Conservation (phyloP, 176 grass and related monocot genomes). For the Carex cristatella region DNA sequence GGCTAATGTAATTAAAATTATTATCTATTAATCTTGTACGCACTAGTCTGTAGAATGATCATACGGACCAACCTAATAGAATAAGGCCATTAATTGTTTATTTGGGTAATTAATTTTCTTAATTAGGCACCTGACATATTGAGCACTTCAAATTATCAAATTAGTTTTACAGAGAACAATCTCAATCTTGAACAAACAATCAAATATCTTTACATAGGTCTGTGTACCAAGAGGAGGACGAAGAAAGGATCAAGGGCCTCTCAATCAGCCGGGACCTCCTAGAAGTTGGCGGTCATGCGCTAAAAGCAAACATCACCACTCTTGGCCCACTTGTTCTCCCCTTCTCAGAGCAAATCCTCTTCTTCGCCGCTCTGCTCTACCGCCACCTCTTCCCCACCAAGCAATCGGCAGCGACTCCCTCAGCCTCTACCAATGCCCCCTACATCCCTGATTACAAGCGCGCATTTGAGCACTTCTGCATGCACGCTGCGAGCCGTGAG, state of each 20-base stretch:
- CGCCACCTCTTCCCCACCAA: constrained; percentile 78
- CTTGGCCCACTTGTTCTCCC: constrained; percentile 84
- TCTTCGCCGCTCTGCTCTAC: constrained; percentile 85
- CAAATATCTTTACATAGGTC: constrained; percentile 25
- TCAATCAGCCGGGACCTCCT: constrained; percentile 91
- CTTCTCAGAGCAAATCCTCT: constrained; percentile 90
- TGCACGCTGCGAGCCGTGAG: constrained; percentile 84
- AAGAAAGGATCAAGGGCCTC: constrained; percentile 82
- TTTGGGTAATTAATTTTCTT: neutral
- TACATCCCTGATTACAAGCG: constrained; percentile 99
- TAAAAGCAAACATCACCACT: constrained; percentile 99
- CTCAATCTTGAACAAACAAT: neutral
- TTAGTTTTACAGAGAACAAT: neutral
- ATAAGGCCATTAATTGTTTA: neutral
- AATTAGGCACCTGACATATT: neutral
- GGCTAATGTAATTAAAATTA: neutral
- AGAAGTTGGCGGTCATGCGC: constrained; percentile 87
- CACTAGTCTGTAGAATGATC: neutral
- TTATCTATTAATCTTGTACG: too few relatives aligned
- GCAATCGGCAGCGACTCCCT: neutral
- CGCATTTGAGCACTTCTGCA: constrained; percentile 97
- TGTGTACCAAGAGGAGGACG: constrained; percentile 98
- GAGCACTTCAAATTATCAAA: neutral
- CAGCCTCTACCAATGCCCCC: constrained; percentile 38
- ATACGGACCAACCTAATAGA: neutral